These are phyloP conservation scores for Patellifolia procumbens DNA, from an alignment of 179 eudicot genomes.

Conservation along the genomic window DNA sequence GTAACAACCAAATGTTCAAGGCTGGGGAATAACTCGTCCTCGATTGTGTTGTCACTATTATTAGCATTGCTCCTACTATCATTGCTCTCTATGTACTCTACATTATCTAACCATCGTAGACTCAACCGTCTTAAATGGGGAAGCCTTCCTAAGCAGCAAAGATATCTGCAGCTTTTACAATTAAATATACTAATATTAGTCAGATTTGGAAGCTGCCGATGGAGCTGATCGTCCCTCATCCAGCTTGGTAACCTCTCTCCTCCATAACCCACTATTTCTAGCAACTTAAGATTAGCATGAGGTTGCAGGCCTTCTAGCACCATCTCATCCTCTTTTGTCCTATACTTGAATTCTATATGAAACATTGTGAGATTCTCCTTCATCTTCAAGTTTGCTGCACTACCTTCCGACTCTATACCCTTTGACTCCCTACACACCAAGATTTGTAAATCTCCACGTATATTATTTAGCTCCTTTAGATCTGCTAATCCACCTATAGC, in stretches of 20 bases:
- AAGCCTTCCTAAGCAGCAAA: conserved; percentile 15
- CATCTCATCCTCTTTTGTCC: conserved; percentile 1
- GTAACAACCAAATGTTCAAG: neutral
- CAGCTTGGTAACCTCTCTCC: conserved; percentile 18
- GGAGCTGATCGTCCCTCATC: neutral
- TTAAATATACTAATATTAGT: neutral
- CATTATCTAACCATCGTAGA: neutral
- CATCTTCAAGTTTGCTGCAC: neutral
- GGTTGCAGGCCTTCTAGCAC: conserved; percentile 6
- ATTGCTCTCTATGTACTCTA: conserved; percentile 12
- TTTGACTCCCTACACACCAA: neutral
- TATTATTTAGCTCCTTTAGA: neutral
- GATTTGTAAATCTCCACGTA: neutral
- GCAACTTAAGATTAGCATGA: neutral
- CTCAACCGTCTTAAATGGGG: neutral
- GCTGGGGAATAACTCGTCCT: neutral
- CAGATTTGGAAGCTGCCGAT: neutral
- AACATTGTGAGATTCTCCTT: neutral
- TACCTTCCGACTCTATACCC: neutral
- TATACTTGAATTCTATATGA: neutral
- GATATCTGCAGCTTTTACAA: neutral
- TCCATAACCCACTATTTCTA: neutral
- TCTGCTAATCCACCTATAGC: neutral
- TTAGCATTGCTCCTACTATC: neutral
- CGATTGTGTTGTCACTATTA: neutral